A percentile compares a stretch with the other conserved stretches of the same genome.
Evolutionary conservation across 2,329 filamentous ascomycete genomes (phyloP).

Genomic region (Xylariales sp.): DNA sequence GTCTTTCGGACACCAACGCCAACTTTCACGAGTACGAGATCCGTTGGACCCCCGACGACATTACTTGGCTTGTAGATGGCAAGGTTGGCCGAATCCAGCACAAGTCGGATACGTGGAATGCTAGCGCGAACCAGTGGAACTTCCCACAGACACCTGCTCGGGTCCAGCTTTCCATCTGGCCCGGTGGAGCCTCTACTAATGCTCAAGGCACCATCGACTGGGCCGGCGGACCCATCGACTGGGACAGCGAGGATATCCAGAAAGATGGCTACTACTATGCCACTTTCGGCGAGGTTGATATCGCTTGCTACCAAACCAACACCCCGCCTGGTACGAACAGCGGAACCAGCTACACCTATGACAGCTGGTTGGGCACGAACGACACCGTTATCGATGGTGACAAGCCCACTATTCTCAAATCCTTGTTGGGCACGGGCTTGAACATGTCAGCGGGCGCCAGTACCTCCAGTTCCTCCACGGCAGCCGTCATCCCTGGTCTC

Average conservation of each 20-base stretch:
- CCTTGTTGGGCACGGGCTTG: constrained; percentile 74
- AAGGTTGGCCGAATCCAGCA: constrained; percentile 69
- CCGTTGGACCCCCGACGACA: constrained; percentile 81
- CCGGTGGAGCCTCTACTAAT: constrained; percentile 76
- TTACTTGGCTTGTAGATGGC: constrained; percentile 87
- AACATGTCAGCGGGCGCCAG: constrained; percentile 53
- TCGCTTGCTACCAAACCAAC: constrained; percentile 75
- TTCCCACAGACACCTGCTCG: constrained; percentile 90
- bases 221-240: constrained; percentile 89
- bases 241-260: constrained; percentile 77
- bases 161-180: constrained; percentile 94
- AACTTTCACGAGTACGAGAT: constrained; percentile 90
- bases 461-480: constrained; percentile 18
- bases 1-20: constrained; percentile 62
- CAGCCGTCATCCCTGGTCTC: constrained; percentile 22
- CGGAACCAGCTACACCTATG: constrained; percentile 73
- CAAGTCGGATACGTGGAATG: constrained; percentile 80
- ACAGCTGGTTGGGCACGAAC: constrained; percentile 61
- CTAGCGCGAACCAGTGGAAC: constrained; percentile 72
- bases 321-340: constrained; percentile 62
- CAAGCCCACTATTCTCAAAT: constrained; percentile 71
- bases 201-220: constrained; percentile 81
- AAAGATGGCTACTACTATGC: constrained; percentile 86
- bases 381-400: constrained; percentile 72
- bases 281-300: constrained; percentile 68